Percentiles rank a stretch among this genome's conserved stretches.
These are phyloP conservation scores for Centaurea solstitialis DNA, from an alignment of 129 eudicot genomes.

Conservation along the genomic window DNA sequence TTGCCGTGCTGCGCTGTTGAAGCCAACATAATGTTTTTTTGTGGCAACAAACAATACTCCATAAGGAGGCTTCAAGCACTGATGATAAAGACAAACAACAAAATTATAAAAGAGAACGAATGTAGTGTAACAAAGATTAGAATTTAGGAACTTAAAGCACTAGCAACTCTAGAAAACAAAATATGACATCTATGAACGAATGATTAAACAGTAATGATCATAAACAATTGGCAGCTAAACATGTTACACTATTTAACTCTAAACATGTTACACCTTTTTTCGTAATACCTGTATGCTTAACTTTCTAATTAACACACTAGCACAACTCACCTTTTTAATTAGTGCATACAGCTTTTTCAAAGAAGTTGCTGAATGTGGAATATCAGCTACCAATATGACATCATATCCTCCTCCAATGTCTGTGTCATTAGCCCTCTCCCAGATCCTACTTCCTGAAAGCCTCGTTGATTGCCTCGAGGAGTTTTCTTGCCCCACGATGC, in stretches of 20 bases:
- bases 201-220: background rate
- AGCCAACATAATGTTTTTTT: slow-evolving; percentile 66
- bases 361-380: slow-evolving; percentile 57
- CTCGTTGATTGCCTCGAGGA: slow-evolving; percentile 52
- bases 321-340: slow-evolving; percentile 60
- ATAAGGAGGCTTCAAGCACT: slow-evolving; percentile 83
- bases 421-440: slow-evolving; percentile 70
- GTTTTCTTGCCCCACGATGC: slow-evolving; percentile 45
- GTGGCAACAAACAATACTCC: slow-evolving; percentile 72
- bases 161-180: slow-evolving; percentile 12
- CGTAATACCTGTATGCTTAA: background rate
- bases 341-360: slow-evolving; percentile 59
- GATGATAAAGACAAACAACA: slow-evolving; percentile 5
- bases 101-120: slow-evolving; percentile 1
- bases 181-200: background rate
- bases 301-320: background rate
- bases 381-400: slow-evolving; percentile 61
- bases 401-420: slow-evolving; percentile 70
- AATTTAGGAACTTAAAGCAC: slow-evolving; percentile 3
- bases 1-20: slow-evolving; percentile 54
- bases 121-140: background rate
- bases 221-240: background rate
- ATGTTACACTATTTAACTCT: background rate
- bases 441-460: slow-evolving; percentile 71
- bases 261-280: background rate